Evolutionary conservation across 352 stramenopile genomes (phyloP).

Genomic region (Phytophthora fragariae): DNA sequence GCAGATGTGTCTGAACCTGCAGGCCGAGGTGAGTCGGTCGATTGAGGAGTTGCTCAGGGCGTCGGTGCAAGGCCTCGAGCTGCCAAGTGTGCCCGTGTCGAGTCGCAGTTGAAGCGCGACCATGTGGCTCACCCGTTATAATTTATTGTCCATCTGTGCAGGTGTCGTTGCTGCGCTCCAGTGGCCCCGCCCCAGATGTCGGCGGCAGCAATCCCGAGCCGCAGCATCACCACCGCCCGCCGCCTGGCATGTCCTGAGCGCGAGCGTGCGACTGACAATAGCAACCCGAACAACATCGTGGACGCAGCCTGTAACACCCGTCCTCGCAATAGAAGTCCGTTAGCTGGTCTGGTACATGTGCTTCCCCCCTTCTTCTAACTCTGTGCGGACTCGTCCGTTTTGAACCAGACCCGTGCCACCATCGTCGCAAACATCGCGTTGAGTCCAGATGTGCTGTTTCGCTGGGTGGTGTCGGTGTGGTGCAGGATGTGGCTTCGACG

Average conservation of each 20-base stretch:
- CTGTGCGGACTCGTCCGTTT: neutral
- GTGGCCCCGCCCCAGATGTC: constrained; percentile 14
- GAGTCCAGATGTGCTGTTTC: constrained; percentile 11
- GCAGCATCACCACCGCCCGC: constrained; percentile 45
- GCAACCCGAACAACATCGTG: constrained; percentile 27
- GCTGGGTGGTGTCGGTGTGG: neutral
- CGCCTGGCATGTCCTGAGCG: constrained; percentile 65
- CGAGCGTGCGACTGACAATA: constrained; percentile 4
- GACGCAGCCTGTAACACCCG: constrained; percentile 25
- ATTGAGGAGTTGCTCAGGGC: neutral
- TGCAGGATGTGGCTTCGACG: neutral
- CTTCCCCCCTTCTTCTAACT: neutral
- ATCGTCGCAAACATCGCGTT: neutral
- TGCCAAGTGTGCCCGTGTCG: neutral
- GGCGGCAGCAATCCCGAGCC: constrained; percentile 28
- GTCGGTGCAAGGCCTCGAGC: neutral
- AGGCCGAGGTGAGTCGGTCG: constrained; percentile 67
- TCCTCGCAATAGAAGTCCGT: constrained; percentile 45
- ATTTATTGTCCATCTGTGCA: constrained; percentile 39
- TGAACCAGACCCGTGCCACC: too few species aligned
- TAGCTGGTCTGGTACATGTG: constrained; percentile 12
- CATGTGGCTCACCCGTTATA: constrained; percentile 31
- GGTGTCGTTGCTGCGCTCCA: constrained; percentile 50
- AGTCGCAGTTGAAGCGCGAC: constrained; percentile 26
- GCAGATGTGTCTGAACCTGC: constrained; percentile 84